Conservation (phyloP, 1,284 basidiomycete genomes). For the Papiliotrema flavescens region DNA sequence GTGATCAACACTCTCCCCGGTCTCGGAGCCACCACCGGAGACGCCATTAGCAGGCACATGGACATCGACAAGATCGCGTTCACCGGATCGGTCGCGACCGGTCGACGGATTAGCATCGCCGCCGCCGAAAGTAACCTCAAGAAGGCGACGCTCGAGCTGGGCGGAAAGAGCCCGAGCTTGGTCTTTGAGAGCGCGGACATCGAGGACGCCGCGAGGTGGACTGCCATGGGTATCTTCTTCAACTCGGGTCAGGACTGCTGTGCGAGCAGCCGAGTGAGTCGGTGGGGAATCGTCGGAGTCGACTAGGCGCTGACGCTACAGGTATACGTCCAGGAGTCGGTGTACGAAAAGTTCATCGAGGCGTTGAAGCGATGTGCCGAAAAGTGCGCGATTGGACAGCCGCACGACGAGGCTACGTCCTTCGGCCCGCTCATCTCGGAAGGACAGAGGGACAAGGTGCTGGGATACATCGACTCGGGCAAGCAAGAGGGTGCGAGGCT, state of each 20-base stretch:
- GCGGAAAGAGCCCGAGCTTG: slow-evolving; percentile 54
- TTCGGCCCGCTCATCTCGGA: slow-evolving; percentile 84
- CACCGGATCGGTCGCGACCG: slow-evolving; percentile 67
- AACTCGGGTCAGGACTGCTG: slow-evolving; percentile 38
- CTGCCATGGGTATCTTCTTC: slow-evolving; percentile 40
- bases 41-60: slow-evolving; percentile 69
- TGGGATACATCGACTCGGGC: slow-evolving; percentile 82
- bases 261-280: slow-evolving; percentile 66
- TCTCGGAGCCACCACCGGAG: slow-evolving; percentile 75
- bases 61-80: slow-evolving; percentile 71
- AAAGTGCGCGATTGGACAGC: slow-evolving; percentile 65
- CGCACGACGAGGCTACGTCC: slow-evolving; percentile 66
- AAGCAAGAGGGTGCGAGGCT: slow-evolving; percentile 78
- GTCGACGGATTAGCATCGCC: slow-evolving; percentile 77
- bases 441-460: slow-evolving; percentile 81
- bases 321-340: slow-evolving; percentile 75
- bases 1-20: slow-evolving; percentile 86
- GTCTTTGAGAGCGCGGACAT: slow-evolving; percentile 53
- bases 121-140: slow-evolving; percentile 82
- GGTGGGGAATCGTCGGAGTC: neutral
- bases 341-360: slow-evolving; percentile 76
- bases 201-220: slow-evolving; percentile 68
- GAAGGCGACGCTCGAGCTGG: slow-evolving; percentile 57
- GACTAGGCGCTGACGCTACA: slow-evolving; percentile 1
- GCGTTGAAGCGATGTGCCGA: slow-evolving; percentile 66